Percentiles rank a stretch among this genome's conserved stretches.
These are phyloP conservation scores for Cryomyces minteri DNA, from an alignment of 495 filamentous ascomycete species.

Conservation along the genomic window DNA sequence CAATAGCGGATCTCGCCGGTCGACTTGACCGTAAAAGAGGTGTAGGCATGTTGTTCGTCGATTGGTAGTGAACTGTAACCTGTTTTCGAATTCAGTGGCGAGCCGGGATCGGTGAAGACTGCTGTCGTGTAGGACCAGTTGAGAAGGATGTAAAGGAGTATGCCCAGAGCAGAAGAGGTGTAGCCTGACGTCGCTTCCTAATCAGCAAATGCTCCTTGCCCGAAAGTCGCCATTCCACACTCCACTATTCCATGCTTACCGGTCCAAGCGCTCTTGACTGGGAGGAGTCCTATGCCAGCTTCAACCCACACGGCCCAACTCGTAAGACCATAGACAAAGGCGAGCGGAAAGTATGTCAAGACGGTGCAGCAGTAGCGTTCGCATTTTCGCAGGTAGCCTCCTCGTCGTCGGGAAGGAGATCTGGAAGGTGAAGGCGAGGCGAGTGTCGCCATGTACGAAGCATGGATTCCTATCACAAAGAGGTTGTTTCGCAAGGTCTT, in stretches of 20 bases:
- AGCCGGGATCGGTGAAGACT: slow-evolving; percentile 81
- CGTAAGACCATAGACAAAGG: slow-evolving; percentile 75
- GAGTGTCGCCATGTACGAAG: slow-evolving; percentile 18
- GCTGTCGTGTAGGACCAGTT: slow-evolving; percentile 81
- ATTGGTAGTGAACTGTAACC: slow-evolving; percentile 48
- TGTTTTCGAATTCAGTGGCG: slow-evolving; percentile 31
- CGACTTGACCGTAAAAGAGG: slow-evolving; percentile 77
- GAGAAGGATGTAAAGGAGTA: slow-evolving; percentile 57
- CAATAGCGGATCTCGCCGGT: slow-evolving; percentile 74
- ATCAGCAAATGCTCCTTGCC: background rate
- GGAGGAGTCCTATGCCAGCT: slow-evolving; percentile 47
- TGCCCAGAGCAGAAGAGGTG: slow-evolving; percentile 34
- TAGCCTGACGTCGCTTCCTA: slow-evolving; percentile 3
- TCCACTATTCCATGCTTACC: slow-evolving; percentile 31
- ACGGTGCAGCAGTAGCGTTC: slow-evolving; percentile 72
- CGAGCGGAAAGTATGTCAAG: slow-evolving; percentile 70
- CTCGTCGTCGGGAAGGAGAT: slow-evolving; percentile 20
- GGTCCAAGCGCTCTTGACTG: slow-evolving; percentile 40
- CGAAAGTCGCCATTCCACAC: background rate
- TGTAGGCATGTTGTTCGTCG: slow-evolving; percentile 39
- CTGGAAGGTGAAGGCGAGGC: slow-evolving; percentile 29
- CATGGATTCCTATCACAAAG: too few relatives aligned
- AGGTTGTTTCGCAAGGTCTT: too few relatives aligned
- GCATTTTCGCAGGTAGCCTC: slow-evolving; percentile 50
- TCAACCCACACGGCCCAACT: slow-evolving; percentile 86